These are phyloP conservation scores for Tulasnella sp. DNA, from an alignment of 768 basidiomycete species.

Conservation along the genomic window DNA sequence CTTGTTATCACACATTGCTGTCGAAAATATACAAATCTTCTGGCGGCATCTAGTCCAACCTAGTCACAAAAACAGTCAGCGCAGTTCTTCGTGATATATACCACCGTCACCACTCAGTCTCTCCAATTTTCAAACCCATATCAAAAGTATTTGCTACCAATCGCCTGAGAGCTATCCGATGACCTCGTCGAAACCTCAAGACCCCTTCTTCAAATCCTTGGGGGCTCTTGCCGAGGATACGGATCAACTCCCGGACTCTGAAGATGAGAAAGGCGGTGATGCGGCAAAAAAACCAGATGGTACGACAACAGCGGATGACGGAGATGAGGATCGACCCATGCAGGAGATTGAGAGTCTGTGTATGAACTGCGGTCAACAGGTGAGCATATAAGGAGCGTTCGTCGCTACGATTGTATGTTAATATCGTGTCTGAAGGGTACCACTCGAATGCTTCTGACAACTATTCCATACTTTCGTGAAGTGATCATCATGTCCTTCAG, in stretches of 20 bases:
- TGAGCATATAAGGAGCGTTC: constrained; percentile 22
- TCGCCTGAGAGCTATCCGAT: too few relatives aligned
- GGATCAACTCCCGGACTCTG: constrained; percentile 30
- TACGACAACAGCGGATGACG: constrained; percentile 25
- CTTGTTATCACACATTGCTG: too few relatives aligned
- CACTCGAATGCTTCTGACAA: constrained; percentile 80
- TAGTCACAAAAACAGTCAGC: too few relatives aligned
- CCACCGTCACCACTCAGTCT: too few relatives aligned
- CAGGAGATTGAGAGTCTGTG: constrained; percentile 86
- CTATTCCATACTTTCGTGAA: constrained; percentile 91
- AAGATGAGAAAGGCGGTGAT: constrained; percentile 18
- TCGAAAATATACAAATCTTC: too few relatives aligned
- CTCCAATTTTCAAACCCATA: too few relatives aligned
- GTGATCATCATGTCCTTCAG: constrained; percentile 94
- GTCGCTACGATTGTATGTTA: not conserved
- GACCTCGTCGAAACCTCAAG: constrained; percentile 9
- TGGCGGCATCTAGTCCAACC: too few relatives aligned
- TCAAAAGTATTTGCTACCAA: too few relatives aligned
- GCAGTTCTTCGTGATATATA: too few relatives aligned
- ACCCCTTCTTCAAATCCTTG: constrained; percentile 47
- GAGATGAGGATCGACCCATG: constrained; percentile 52
- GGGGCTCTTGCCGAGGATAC: constrained; percentile 43
- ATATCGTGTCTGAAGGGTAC: constrained; percentile 50
- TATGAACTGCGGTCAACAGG: constrained; percentile 89
- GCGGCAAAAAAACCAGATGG: constrained; percentile 20